phyloP scores from a whole-genome alignment of 2,329 filamentous ascomycete species.

The Lachnellula suecica region DNA sequence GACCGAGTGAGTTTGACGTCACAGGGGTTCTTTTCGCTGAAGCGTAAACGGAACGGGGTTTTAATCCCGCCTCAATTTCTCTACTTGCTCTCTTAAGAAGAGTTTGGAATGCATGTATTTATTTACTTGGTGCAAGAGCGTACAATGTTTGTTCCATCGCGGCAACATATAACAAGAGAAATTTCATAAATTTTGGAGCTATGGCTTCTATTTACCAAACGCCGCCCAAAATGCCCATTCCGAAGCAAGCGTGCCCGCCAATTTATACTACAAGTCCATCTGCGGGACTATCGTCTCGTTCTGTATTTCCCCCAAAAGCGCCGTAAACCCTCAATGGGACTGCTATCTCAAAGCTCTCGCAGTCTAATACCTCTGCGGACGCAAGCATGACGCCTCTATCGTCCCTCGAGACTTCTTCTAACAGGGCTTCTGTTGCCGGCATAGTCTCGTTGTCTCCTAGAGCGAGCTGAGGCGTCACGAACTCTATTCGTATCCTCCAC shows the following conservation, averaged over 20 bases:
- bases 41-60: too few relatives aligned
- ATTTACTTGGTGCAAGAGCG: background rate
- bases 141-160: background rate
- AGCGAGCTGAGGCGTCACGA: constrained; percentile 70
- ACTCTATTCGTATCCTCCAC: constrained; percentile 90
- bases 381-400: constrained; percentile 77
- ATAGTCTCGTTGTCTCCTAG: constrained; percentile 35
- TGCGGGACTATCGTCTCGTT: constrained; percentile 22
- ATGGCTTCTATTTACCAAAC: constrained; percentile 15
- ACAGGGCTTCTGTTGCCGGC: constrained; percentile 45
- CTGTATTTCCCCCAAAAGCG: constrained; percentile 36
- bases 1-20: too few relatives aligned
- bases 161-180: background rate
- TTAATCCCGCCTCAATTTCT: too few relatives aligned
- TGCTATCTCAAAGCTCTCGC: constrained; percentile 87
- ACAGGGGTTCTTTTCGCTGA: background rate
- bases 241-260: background rate
- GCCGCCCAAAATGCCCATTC: constrained; percentile 7
- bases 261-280: constrained; percentile 31
- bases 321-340: constrained; percentile 83
- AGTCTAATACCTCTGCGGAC: constrained; percentile 73
- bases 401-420: constrained; percentile 78
- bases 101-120: too few relatives aligned
- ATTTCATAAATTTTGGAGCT: constrained; percentile 6
- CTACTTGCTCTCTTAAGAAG: too few relatives aligned